Percentiles rank a stretch among this genome's conserved stretches.
Conservation (phyloP, 306 rosid genomes). For the Vicia villosa region DNA sequence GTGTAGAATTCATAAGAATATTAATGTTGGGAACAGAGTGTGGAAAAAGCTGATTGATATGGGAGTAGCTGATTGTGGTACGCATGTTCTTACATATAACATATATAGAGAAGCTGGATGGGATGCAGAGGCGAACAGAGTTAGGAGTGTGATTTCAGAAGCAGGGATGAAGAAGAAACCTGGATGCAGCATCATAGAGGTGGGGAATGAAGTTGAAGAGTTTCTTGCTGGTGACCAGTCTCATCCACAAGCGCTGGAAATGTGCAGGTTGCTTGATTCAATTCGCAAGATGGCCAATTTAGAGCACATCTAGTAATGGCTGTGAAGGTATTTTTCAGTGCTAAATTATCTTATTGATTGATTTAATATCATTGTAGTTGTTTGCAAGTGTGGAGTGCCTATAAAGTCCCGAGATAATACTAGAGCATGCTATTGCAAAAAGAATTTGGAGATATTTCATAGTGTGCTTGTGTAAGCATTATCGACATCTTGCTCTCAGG, state of each 20-base stretch:
- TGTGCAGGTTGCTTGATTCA: conserved; percentile 59
- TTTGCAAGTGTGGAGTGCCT: conserved; percentile 3
- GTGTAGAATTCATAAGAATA: conserved; percentile 68
- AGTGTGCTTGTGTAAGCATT: conserved; percentile 3
- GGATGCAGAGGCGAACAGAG: conserved; percentile 72
- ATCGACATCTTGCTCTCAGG: conserved; percentile 1
- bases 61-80: conserved; percentile 63
- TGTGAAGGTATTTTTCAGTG: neutral
- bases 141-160: conserved; percentile 52
- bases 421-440: conserved; percentile 26
- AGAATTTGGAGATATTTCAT: conserved; percentile 24
- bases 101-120: conserved; percentile 75
- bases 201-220: conserved; percentile 70
- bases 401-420: neutral
- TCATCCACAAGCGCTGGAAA: conserved; percentile 69
- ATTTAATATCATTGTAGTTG: conserved; percentile 8
- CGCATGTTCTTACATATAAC: conserved; percentile 73
- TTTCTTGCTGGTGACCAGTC: conserved; percentile 74
- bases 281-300: conserved; percentile 42
- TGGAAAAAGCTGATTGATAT: conserved; percentile 67
- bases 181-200: conserved; percentile 82
- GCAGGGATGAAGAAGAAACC: conserved; percentile 70
- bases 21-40: conserved; percentile 61
- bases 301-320: conserved; percentile 29
- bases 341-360: conserved; percentile 18